Conservation (phyloP, 139 green algal species). For the Coelastrella sp. region DNA sequence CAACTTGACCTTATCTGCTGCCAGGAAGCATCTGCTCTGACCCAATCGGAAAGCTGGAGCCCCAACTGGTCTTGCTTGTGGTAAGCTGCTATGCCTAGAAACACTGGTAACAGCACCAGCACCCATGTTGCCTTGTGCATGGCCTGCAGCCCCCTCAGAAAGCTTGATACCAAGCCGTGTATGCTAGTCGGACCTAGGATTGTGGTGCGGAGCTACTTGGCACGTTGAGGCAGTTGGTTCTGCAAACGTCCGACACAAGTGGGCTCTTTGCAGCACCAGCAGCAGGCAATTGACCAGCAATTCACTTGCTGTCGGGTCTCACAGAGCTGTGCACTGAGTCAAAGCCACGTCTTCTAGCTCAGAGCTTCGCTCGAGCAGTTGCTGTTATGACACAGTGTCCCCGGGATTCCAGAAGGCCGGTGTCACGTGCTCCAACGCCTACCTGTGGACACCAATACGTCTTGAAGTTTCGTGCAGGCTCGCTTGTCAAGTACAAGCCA, state of each 20-base stretch:
- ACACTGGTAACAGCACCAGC: constrained; percentile 15
- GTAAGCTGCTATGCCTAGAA: constrained; percentile 5
- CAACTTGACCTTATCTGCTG: constrained; percentile 12
- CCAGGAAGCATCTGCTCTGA: not conserved
- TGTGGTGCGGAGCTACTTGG: too few relatives aligned
- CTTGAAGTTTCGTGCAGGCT: too few relatives aligned
- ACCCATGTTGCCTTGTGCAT: not conserved
- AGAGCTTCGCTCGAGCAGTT: not conserved
- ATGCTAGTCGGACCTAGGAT: too few relatives aligned
- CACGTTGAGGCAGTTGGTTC: not conserved
- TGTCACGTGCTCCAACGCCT: too few relatives aligned
- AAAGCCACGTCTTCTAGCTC: not conserved
- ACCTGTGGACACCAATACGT: too few relatives aligned
- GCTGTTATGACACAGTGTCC: not conserved
- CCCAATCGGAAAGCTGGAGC: not conserved
- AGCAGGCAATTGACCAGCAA: too few relatives aligned
- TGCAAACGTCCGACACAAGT: not conserved
- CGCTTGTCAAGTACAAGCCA: too few relatives aligned
- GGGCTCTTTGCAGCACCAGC: too few relatives aligned
- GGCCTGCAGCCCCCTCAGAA: too few relatives aligned
- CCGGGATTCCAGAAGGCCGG: too few relatives aligned
- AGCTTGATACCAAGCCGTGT: too few relatives aligned
- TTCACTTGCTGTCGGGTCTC: too few relatives aligned
- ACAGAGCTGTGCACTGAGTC: not conserved
- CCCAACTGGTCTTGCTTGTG: constrained; percentile 6